These are phyloP conservation scores for Penicillium herquei DNA, from an alignment of 495 filamentous ascomycete species.

Conservation along the genomic window DNA sequence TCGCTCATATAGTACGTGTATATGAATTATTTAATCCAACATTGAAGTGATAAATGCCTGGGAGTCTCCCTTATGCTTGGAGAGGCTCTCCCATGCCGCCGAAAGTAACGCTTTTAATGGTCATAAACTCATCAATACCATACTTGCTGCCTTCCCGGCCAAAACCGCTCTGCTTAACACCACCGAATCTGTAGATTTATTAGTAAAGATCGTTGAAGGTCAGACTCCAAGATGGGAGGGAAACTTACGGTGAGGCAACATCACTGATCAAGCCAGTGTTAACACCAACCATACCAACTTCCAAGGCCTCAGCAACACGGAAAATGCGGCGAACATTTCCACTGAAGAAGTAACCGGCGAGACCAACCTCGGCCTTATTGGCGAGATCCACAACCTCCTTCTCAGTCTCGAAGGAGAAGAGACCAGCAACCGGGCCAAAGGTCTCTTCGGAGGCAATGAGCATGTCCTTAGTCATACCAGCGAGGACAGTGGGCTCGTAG, in stretches of 20 bases:
- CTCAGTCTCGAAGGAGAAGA: constrained; percentile 28
- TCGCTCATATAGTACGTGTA: too few relatives aligned
- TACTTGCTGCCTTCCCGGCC: constrained; percentile 8
- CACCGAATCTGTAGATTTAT: constrained; percentile 2
- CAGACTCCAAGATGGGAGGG: background rate
- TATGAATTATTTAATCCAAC: too few relatives aligned
- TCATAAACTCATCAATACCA: constrained; percentile 8
- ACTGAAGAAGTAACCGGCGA: constrained; percentile 32
- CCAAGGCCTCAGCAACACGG: constrained; percentile 19
- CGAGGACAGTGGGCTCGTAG: constrained; percentile 68
- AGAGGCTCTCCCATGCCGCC: constrained; percentile 6
- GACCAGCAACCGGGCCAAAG: constrained; percentile 29
- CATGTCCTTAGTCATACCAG: constrained; percentile 56
- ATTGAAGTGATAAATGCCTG: too few relatives aligned
- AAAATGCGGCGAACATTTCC: constrained; percentile 19
- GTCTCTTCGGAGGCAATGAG: constrained; percentile 23
- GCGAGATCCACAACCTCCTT: constrained; percentile 24
- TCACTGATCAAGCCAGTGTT: constrained; percentile 8
- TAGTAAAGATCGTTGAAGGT: background rate
- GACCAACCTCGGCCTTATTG: constrained; percentile 29
- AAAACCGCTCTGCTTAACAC: constrained; percentile 10
- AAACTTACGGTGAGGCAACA: constrained; percentile 1
- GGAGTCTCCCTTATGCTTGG: background rate
- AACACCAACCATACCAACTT: constrained; percentile 13
- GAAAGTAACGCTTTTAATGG: constrained; percentile 8